Evolutionary conservation across 1,139 yeast species (phyloP).

Genomic region (Kurtzmaniella quercitrusa): DNA sequence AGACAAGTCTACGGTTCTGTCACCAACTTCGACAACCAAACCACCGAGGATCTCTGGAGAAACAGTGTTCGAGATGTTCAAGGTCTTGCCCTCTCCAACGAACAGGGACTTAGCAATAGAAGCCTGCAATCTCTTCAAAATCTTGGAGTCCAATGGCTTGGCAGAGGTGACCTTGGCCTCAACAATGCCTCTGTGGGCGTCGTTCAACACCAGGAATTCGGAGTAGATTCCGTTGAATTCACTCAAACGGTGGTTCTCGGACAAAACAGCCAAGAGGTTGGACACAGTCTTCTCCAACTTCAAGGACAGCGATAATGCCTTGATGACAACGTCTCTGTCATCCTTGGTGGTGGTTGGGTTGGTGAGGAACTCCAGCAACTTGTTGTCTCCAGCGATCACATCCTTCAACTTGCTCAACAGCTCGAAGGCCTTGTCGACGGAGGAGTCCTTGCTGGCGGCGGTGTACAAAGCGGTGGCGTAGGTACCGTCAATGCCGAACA

Average conservation of each 20-base stretch:
- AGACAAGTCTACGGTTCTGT: constrained; percentile 92
- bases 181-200: constrained; percentile 87
- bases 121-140: constrained; percentile 72
- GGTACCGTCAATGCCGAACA: constrained; percentile 94
- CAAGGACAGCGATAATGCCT: constrained; percentile 51
- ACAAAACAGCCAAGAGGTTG: constrained; percentile 80
- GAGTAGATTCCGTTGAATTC: constrained; percentile 61
- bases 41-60: constrained; percentile 95
- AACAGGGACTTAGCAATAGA: constrained; percentile 74
- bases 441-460: constrained; percentile 82
- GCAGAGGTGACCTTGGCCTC: constrained; percentile 94
- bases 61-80: constrained; percentile 76
- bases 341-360: constrained; percentile 82
- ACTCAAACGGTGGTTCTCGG: constrained; percentile 91
- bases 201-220: constrained; percentile 75
- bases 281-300: constrained; percentile 69
- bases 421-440: constrained; percentile 67
- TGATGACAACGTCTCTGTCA: constrained; percentile 72
- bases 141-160: constrained; percentile 76
- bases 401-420: constrained; percentile 59
- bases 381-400: constrained; percentile 58
- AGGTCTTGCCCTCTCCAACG: constrained; percentile 83
- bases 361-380: constrained; percentile 55
- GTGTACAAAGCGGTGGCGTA: constrained; percentile 93
- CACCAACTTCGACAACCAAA: constrained; percentile 92